Base-by-base conservation (phyloP, 2,329 filamentous ascomycete species). In the Xylaria sp. region DNA sequence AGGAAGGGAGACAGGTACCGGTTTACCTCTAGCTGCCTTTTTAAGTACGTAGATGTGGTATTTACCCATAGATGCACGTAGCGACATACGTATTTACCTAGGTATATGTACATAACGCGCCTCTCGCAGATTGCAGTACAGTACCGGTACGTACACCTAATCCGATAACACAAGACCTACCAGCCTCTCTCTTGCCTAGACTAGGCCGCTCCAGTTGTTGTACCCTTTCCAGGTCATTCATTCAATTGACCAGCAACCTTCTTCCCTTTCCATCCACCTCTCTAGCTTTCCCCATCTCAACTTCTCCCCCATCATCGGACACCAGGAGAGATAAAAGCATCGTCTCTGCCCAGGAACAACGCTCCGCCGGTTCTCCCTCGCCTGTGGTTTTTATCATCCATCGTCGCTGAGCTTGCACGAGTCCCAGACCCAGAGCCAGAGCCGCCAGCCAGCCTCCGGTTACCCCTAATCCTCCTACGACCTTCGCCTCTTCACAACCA, bases 181-280 rank as follows among this genome's bases (percentile, higher is more conserved):
- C 63, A 65, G 63, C 56, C 63, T 65, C 63, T 65, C 63, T 65
- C 63, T 46, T 65, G 63, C 63, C 54, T 65, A 32, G 54, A 63
- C 61, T 72, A 66, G 65, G 62, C 68, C 66, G 28, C 54, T 63
- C 69, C 70, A 20, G 68, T 65, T 70, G 65, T 65, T 58, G 54
- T 57, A 65, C 64, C 69, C 69, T 64, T 71, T 63, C 69, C 63
- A 64, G 70, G 65, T 65, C 68, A 62, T 68, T 74, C 75, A 75
- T 68, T 75, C 76, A 76, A 76, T 76, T 76, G 74, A 77, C 71
- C 75, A 76, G 73, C 74, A 71, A 75, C 74, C 73, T 74, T 74
- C 75, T 72, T 75, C 74, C 72, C 66, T 75, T 75, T 75, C 75
- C 72, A 72, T 75, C 73, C 71, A 75, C 73, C 74, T 74, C 60